phyloP scores from a whole-genome alignment of 2,329 filamentous ascomycete species.

The Aplosporella prunicola region DNA sequence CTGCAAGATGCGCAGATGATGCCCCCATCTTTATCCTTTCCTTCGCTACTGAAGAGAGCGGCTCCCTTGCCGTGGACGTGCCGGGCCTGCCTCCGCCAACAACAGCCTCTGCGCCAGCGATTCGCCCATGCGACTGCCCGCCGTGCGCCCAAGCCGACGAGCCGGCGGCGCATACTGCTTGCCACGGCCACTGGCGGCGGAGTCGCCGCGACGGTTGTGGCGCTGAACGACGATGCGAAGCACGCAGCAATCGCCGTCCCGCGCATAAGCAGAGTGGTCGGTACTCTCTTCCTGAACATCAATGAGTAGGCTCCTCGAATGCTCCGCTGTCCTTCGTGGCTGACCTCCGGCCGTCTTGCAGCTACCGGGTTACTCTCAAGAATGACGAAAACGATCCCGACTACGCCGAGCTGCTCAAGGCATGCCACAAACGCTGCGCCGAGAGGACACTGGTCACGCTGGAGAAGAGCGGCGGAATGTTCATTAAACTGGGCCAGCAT shows the following conservation, averaged over 20 bases:
- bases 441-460: slow-evolving; percentile 75
- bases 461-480: slow-evolving; percentile 95
- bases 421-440: slow-evolving; percentile 88
- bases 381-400: slow-evolving; percentile 54
- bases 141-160: slow-evolving; percentile 18
- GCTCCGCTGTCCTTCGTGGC: not conserved
- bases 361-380: slow-evolving; percentile 80
- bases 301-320: slow-evolving; percentile 61
- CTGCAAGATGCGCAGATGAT: slow-evolving; percentile 21
- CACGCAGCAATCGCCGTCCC: slow-evolving; percentile 66
- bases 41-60: slow-evolving; percentile 18
- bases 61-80: slow-evolving; percentile 28
- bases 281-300: slow-evolving; percentile 68
- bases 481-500: slow-evolving; percentile 96
- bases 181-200: slow-evolving; percentile 18
- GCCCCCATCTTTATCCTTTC: slow-evolving; percentile 19
- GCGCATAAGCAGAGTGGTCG: slow-evolving; percentile 68
- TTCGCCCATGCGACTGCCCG: slow-evolving; percentile 15
- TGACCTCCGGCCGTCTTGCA: slow-evolving; percentile 30
- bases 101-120: slow-evolving; percentile 15
- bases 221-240: slow-evolving; percentile 58
- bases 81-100: slow-evolving; percentile 22
- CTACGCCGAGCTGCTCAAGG: slow-evolving; percentile 58
- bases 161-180: slow-evolving; percentile 20
- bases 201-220: slow-evolving; percentile 36